Evolutionary conservation across 2,329 filamentous ascomycete genomes (phyloP), one percentile per base, ranked within the genome.

Genomic region (Ophiostoma perfectum): DNA sequence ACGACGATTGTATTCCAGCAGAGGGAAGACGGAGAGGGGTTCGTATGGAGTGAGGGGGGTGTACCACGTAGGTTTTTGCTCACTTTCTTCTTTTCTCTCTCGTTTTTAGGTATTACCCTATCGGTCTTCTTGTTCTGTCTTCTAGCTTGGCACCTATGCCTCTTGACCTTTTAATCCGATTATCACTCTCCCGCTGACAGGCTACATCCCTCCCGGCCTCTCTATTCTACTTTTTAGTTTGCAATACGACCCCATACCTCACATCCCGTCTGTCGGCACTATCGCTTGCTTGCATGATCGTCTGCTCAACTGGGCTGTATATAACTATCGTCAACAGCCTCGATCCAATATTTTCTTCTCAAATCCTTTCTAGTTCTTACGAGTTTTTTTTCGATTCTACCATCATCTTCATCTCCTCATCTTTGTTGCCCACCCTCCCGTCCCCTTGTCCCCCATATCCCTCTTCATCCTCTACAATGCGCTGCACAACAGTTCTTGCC

Each of bases 381-480:
- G 27, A 27, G 27, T 27, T 1, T 27, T 27, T 27, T 27, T 27
- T 27, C 27, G 27, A 27, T 27, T 27, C 27, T 16, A 55, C 18
- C 49, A 55, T 9, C 49, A 27, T 55, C 49, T 11, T 4, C 7
- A 45, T 45, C 14, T 45, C 42, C 49, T 27, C 7, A 45, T 45
- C 14, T 45, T 12, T 18, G 8, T 55, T 27, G 11, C 18, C 49
- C 8, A n/a, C n/a, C 8, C 11, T 55, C 18, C 8, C 49, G 27
- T 27, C 49, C 27, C 27, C 49, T 55, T 36, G 8, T 58, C 9
- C 18, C 5, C 47, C 42, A n/a, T 36, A 3, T 38, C 42, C 38
- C 7, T 5, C 8, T 5, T 14, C 44, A 12, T 44, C 8, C 66
- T 7, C 11, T 49, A 60, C 36, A 5, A 71, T 71, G 70, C 70